Conservation (phyloP, 2,329 filamentous ascomycete species). For the Ascochyta lentis region DNA sequence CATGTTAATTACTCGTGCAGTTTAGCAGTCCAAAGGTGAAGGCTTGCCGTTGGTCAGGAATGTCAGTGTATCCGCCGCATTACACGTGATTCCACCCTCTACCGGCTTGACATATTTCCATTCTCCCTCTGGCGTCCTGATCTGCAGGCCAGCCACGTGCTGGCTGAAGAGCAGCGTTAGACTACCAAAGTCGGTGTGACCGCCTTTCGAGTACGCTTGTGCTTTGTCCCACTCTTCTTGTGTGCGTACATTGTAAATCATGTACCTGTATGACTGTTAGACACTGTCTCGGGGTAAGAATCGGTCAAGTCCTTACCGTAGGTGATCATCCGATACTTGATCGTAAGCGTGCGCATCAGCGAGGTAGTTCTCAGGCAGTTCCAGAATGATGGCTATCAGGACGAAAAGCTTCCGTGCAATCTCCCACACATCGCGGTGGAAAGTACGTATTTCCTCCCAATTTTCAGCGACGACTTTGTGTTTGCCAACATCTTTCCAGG, state of each 20-base stretch:
- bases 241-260: conserved; percentile 28
- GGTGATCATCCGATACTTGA: conserved; percentile 21
- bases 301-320: conserved; percentile 3
- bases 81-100: conserved; percentile 48
- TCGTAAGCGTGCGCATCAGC: conserved; percentile 26
- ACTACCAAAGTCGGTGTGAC: conserved; percentile 64
- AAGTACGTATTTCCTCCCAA: conserved; percentile 22
- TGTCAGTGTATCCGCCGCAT: conserved; percentile 48
- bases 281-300: too few relatives aligned
- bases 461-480: conserved; percentile 18
- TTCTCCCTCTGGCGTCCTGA: conserved; percentile 43
- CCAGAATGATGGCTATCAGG: conserved; percentile 23
- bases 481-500: conserved; percentile 15
- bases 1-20: neutral
- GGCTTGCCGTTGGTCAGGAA: conserved; percentile 45
- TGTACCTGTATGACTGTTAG: conserved; percentile 11
- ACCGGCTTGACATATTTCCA: conserved; percentile 52
- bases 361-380: conserved; percentile 27
- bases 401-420: conserved; percentile 57
- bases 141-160: conserved; percentile 63
- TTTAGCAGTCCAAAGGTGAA: conserved; percentile 7
- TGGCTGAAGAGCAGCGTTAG: conserved; percentile 65
- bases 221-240: conserved; percentile 42
- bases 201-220: conserved; percentile 46
- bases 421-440: conserved; percentile 37